Percentiles rank a stretch among this genome's conserved stretches.
These are phyloP conservation scores for Planoprotostelium fungivorum DNA, from an alignment of 78 protist genomes.

Conservation along the genomic window DNA sequence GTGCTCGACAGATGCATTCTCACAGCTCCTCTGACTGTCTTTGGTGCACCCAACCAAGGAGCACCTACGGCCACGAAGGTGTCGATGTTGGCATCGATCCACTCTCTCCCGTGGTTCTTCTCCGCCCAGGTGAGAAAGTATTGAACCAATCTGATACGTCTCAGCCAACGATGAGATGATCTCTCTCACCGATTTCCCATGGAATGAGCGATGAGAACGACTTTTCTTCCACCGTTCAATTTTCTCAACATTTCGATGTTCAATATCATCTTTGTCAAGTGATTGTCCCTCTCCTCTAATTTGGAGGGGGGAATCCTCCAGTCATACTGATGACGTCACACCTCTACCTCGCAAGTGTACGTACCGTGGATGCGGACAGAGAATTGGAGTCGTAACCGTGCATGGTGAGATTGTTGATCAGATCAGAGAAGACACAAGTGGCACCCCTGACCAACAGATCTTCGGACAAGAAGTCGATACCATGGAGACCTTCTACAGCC, in stretches of 20 bases:
- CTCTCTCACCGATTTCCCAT: background rate
- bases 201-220: background rate
- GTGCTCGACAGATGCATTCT: background rate
- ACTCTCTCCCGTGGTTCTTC: background rate
- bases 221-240: background rate
- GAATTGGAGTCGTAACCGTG: background rate
- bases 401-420: background rate
- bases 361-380: background rate
- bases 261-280: background rate
- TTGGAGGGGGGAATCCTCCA: background rate
- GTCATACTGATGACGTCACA: background rate
- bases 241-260: background rate
- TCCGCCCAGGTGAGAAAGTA: background rate
- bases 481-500: background rate
- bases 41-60: background rate
- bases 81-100: background rate
- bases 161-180: background rate
- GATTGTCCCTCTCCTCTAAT: background rate
- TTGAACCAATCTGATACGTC: background rate
- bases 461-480: background rate
- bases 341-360: background rate
- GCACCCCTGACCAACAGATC: background rate
- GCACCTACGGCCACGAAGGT: background rate
- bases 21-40: background rate
- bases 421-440: background rate